Base-by-base conservation (phyloP, 176 grass and related monocot genomes). In the Juncus inflexus region DNA sequence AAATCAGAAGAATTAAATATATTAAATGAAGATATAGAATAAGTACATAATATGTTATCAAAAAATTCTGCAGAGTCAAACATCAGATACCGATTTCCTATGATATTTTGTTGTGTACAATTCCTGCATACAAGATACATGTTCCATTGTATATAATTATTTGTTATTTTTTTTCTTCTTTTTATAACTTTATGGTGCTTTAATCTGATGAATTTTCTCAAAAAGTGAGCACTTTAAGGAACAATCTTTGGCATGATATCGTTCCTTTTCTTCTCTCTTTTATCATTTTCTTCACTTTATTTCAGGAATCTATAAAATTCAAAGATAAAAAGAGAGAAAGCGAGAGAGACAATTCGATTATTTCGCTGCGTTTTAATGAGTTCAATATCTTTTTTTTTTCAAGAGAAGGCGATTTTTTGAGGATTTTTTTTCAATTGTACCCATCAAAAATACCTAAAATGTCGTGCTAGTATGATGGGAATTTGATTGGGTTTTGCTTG, bases 221-320 rank as follows among this genome's bases (percentile, higher is more conserved):
- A 28, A 43, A 70, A 70, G 67, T 70, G 67, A 37, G 9, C n/a
- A 58, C 67, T 58, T 70, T 58, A 57, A 45, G 52, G 52, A 70
- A 70, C 67, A 42, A 58, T 70, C 52, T 70, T 70, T 57, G n/a
- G 52, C 52, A 70, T 58, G 53, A 9, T 54, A 70, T 37, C 52
- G 35, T 19, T 37, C 52, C 6, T 70, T 70, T 57, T 40, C 51
- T 57, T 57, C 2, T 53, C 66, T 69, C 66, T 69, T 57, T 56
- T 69, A 69, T 69, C 66, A 70, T 58, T 55, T 58, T 36, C 36
- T 40, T 9, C 41, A 50, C 67, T 70, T 70, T 70, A 70, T 70
- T 58, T 70, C 52, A 58, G 67, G 67, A 70, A 70, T 70, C 67
- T 70, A 40, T 40, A 69, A 58, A 58, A 28, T 12, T 56, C 19